phyloP scores from a whole-genome alignment of 257 asterid genomes.

The Solanum appendiculatum region DNA sequence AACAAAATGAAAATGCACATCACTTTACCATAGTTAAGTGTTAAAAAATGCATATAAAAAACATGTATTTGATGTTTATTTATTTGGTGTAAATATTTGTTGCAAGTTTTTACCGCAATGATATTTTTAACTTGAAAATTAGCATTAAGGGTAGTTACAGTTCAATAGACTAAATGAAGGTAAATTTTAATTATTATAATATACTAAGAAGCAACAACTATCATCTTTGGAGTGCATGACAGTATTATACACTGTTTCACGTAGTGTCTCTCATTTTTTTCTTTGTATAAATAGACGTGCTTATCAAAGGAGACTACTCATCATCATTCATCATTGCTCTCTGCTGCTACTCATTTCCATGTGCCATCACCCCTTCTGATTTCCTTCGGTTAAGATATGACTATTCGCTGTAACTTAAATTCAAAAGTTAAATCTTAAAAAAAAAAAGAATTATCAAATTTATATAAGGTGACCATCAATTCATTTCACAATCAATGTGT shows the following conservation, averaged over 20 bases:
- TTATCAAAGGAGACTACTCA: conserved; percentile 27
- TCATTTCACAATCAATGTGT: too few relatives aligned
- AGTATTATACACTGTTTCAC: neutral
- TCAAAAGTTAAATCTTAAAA: too few relatives aligned
- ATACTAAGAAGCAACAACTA: neutral
- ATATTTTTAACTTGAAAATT: neutral
- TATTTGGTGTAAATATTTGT: neutral
- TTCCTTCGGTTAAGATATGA: neutral
- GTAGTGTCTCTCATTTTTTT: neutral
- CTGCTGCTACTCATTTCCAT: neutral
- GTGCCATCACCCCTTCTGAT: neutral
- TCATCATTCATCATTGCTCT: conserved; percentile 26
- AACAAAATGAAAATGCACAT: neutral
- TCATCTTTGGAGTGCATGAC: neutral
- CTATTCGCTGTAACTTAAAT: too few relatives aligned
- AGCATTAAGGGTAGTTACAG: neutral
- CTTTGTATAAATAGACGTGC: neutral
- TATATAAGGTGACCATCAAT: too few relatives aligned
- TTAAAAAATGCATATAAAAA: neutral
- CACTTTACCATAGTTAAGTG: neutral
- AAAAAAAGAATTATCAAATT: too few relatives aligned
- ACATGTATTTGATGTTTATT: too few relatives aligned
- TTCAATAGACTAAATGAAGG: neutral
- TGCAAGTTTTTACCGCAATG: neutral
- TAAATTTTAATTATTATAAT: neutral